Evolutionary conservation across 192 early-diverging fungal species (phyloP).

Genomic region (Chytriomyces confervae): DNA sequence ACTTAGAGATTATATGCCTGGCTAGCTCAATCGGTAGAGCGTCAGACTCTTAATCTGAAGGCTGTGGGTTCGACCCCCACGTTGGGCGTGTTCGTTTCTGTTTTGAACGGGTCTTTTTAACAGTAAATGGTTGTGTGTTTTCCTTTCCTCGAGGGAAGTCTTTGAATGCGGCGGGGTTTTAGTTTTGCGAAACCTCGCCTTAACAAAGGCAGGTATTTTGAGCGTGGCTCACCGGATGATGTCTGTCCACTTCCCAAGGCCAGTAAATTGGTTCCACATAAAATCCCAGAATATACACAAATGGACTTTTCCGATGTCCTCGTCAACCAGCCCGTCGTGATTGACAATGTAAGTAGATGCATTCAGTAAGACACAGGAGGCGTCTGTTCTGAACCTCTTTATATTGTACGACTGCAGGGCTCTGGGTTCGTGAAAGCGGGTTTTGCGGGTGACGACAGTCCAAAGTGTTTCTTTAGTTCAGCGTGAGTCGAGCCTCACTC

Average conservation of each 20-base stretch:
- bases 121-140: too few relatives aligned
- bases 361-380: not conserved
- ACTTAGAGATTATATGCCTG: too few relatives aligned
- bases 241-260: too few relatives aligned
- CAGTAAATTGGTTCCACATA: too few relatives aligned
- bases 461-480: constrained; percentile 95
- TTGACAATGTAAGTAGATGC: constrained; percentile 89
- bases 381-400: not conserved
- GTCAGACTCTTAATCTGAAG: constrained; percentile 89
- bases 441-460: constrained; percentile 97
- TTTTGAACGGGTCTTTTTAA: too few relatives aligned
- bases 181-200: too few relatives aligned
- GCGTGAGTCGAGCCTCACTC: constrained; percentile 62
- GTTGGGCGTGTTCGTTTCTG: constrained; percentile 55
- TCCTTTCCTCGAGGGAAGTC: too few relatives aligned
- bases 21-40: constrained; percentile 76
- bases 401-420: constrained; percentile 64
- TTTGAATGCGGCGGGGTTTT: too few relatives aligned
- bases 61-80: constrained; percentile 89
- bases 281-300: not conserved
- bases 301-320: constrained; percentile 91
- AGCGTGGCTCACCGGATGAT: too few relatives aligned
- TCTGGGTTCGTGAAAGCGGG: constrained; percentile 99
- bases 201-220: too few relatives aligned
- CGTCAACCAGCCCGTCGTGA: constrained; percentile 98